A percentile compares a stretch with the other conserved stretches of the same genome.
These are phyloP conservation scores for Phytophthora pluvialis DNA, from an alignment of 352 stramenopile species.

Conservation along the genomic window DNA sequence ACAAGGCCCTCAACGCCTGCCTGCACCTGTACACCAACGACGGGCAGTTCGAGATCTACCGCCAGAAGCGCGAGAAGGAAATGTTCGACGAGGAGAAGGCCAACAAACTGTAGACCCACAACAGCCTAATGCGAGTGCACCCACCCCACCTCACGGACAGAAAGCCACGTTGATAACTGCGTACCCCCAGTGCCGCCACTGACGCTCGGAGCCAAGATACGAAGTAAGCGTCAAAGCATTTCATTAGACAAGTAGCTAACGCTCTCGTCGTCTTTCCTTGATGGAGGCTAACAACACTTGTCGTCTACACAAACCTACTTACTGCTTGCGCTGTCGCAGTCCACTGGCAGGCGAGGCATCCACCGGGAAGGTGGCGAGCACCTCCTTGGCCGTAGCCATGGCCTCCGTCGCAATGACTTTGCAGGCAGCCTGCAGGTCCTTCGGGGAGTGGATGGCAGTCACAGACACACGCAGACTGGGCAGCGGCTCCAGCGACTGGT, in stretches of 20 bases:
- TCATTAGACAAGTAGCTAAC: constrained; percentile 16
- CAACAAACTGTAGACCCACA: constrained; percentile 1
- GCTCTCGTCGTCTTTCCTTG: constrained; percentile 1
- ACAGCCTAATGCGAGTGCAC: constrained; percentile 10
- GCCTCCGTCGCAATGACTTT: constrained; percentile 66
- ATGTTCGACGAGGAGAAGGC: constrained; percentile 38
- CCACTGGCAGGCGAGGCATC: constrained; percentile 27
- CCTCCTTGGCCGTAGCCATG: constrained; percentile 54
- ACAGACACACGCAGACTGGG: constrained; percentile 80
- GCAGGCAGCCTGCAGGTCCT: constrained; percentile 65
- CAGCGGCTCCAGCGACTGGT: constrained; percentile 64
- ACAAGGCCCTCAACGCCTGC: constrained; percentile 82
- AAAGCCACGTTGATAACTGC: background rate
- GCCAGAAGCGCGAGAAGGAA: constrained; percentile 65
- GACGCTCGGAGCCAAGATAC: background rate
- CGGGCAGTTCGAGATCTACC: constrained; percentile 75
- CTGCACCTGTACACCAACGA: constrained; percentile 82
- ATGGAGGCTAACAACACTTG: background rate
- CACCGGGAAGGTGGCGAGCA: constrained; percentile 42
- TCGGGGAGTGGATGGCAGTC: constrained; percentile 66
- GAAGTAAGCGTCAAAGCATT: constrained; percentile 21
- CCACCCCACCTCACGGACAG: background rate
- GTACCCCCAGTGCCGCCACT: too few relatives aligned
- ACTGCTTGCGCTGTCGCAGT: constrained; percentile 54
- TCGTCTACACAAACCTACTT: constrained; percentile 4